Evolutionary conservation across 352 stramenopile genomes (phyloP).

Genomic region (Globisporangium carolinianum): DNA sequence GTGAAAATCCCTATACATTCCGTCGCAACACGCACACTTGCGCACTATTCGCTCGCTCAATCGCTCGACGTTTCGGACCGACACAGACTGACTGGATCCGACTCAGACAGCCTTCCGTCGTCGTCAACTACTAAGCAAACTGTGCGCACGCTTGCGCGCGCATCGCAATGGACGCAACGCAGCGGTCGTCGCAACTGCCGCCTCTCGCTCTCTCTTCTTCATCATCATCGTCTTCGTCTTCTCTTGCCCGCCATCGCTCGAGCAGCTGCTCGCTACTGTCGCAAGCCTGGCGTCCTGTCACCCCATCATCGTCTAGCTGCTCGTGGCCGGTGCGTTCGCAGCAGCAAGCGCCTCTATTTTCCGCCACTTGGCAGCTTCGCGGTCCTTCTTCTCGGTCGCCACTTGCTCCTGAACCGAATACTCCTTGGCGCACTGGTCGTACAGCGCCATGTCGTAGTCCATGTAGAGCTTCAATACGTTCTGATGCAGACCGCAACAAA

Average conservation of each 20-base stretch:
- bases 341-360: conserved; percentile 90
- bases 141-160: not conserved
- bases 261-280: not conserved
- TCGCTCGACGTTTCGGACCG: not conserved
- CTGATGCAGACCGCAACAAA: conserved; percentile 13
- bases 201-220: conserved; percentile 7
- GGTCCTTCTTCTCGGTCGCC: conserved; percentile 60
- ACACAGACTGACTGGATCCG: conserved; percentile 2
- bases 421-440: conserved; percentile 87
- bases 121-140: not conserved
- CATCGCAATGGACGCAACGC: conserved; percentile 7
- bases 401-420: conserved; percentile 74
- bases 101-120: not conserved
- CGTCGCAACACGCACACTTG: conserved; percentile 1
- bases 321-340: conserved; percentile 44
- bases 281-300: not conserved
- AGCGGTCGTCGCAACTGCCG: not conserved
- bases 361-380: conserved; percentile 88
- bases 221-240: not conserved
- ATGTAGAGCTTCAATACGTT: conserved; percentile 90
- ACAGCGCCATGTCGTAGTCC: conserved; percentile 93
- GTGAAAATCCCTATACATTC: conserved; percentile 5
- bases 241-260: conserved; percentile 8
- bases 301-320: not conserved
- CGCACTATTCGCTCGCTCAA: not conserved